Conservation (phyloP, 1,284 basidiomycete genomes). For the Malassezia brasiliensis region DNA sequence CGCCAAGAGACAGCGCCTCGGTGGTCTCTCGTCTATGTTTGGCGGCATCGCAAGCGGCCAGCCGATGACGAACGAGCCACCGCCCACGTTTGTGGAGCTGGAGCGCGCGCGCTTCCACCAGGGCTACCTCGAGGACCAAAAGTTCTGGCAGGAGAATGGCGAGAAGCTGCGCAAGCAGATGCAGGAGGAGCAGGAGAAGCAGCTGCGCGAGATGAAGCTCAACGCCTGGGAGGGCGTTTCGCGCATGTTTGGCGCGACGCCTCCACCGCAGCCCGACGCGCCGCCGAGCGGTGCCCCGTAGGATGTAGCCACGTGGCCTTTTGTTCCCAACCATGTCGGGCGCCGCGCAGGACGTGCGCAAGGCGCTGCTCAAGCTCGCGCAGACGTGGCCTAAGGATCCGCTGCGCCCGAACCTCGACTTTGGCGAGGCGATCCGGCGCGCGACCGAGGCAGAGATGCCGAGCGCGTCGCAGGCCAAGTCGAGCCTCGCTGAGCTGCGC, state of each 20-base stretch:
- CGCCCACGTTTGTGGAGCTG: conserved; percentile 70
- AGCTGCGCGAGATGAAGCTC: conserved; percentile 54
- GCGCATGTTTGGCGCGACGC: conserved; percentile 11
- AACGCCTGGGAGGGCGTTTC: conserved; percentile 39
- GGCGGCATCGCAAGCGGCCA: conserved; percentile 49
- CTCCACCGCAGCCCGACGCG: not conserved
- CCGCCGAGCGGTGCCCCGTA: not conserved
- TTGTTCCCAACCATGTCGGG: conserved; percentile 6
- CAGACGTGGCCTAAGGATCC: conserved; percentile 36
- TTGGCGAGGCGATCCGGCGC: conserved; percentile 27
- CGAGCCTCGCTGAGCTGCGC: conserved; percentile 21
- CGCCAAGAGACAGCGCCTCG: conserved; percentile 52
- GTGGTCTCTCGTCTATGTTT: conserved; percentile 57
- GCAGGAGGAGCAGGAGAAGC: conserved; percentile 71
- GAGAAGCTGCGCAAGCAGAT: conserved; percentile 67
- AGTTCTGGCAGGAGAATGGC: conserved; percentile 72
- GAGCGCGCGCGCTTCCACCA: conserved; percentile 77
- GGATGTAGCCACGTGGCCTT: not conserved
- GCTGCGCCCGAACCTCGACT: conserved; percentile 35
- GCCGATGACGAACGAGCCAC: conserved; percentile 9
- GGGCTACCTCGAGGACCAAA: conserved; percentile 74
- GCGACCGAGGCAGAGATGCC: conserved; percentile 30
- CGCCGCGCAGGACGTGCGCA: conserved; percentile 21
- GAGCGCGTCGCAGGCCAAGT: conserved; percentile 6
- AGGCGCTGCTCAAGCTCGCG: conserved; percentile 23